Evolutionary conservation across 2,329 filamentous ascomycete species (phyloP).

Genomic region (Arachnopeziza araneosa): DNA sequence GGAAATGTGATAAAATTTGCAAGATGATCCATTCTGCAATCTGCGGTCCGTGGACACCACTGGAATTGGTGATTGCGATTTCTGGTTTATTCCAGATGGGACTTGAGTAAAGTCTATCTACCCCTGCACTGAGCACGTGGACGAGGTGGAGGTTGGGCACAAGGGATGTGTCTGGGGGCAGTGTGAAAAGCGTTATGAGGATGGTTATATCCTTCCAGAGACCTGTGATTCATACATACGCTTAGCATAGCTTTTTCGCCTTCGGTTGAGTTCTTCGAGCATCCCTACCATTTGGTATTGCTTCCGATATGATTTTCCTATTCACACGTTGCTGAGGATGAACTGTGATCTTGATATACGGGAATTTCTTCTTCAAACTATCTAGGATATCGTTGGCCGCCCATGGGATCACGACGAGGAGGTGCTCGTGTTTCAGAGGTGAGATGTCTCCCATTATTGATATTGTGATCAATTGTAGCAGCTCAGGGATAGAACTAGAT

Average conservation of each 20-base stretch:
- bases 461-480: no score
- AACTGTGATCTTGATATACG: slow-evolving; percentile 6
- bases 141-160: slow-evolving; percentile 32
- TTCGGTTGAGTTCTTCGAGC: slow-evolving; percentile 4
- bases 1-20: slow-evolving; percentile 52
- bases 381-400: slow-evolving; percentile 5
- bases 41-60: slow-evolving; percentile 43
- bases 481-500: no score
- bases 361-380: slow-evolving; percentile 4
- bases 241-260: slow-evolving; percentile 3
- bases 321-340: slow-evolving; percentile 4
- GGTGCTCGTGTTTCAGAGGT: neutral
- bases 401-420: slow-evolving; percentile 4
- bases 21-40: slow-evolving; percentile 63
- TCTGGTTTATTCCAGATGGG: slow-evolving; percentile 30
- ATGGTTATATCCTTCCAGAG: slow-evolving; percentile 28
- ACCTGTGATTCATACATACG: slow-evolving; percentile 12
- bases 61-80: slow-evolving; percentile 32
- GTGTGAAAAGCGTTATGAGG: slow-evolving; percentile 26
- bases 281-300: slow-evolving; percentile 3
- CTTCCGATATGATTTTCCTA: slow-evolving; percentile 5
- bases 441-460: no score
- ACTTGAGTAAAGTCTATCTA: slow-evolving; percentile 26
- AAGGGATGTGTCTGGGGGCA: slow-evolving; percentile 23
- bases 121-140: slow-evolving; percentile 31